A percentile compares a stretch with the other conserved stretches of the same genome.
Evolutionary conservation across 176 grass and related monocot species (phyloP).

Genomic region (Triticum timopheevii): DNA sequence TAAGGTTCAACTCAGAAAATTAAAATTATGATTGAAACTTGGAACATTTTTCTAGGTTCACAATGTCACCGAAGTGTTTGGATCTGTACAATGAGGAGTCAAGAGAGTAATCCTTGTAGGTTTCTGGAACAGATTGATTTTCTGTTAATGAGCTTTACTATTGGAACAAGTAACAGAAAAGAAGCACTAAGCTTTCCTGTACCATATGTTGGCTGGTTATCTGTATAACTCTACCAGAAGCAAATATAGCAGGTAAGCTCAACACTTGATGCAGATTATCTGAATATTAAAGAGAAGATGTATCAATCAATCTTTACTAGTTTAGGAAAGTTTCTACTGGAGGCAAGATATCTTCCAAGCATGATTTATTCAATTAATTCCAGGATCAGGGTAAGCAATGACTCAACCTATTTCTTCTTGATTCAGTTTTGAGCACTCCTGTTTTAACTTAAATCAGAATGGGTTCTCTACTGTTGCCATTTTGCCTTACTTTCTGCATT

Average conservation of each 20-base stretch:
- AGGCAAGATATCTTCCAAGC: constrained; percentile 5
- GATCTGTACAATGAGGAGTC: neutral
- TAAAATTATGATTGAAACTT: neutral
- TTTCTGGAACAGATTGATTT: neutral
- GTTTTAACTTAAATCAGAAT: constrained; percentile 4
- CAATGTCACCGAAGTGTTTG: neutral
- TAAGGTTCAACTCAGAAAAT: neutral
- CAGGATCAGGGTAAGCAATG: neutral
- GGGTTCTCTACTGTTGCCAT: neutral
- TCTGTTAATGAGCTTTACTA: neutral
- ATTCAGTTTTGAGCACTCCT: neutral
- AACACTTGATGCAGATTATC: neutral
- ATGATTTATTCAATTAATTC: neutral
- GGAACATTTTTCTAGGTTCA: neutral
- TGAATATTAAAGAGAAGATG: neutral
- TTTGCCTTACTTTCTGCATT: neutral
- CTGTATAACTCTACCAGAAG: neutral
- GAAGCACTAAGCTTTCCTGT: neutral
- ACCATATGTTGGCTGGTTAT: neutral
- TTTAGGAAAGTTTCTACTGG: neutral
- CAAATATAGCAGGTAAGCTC: neutral
- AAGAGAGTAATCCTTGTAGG: neutral
- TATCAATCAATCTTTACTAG: neutral
- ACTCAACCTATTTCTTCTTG: neutral
- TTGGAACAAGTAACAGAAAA: neutral